phyloP scores from a whole-genome alignment of 2,329 filamentous ascomycete genomes.

The Plectosphaerella cucumerina region DNA sequence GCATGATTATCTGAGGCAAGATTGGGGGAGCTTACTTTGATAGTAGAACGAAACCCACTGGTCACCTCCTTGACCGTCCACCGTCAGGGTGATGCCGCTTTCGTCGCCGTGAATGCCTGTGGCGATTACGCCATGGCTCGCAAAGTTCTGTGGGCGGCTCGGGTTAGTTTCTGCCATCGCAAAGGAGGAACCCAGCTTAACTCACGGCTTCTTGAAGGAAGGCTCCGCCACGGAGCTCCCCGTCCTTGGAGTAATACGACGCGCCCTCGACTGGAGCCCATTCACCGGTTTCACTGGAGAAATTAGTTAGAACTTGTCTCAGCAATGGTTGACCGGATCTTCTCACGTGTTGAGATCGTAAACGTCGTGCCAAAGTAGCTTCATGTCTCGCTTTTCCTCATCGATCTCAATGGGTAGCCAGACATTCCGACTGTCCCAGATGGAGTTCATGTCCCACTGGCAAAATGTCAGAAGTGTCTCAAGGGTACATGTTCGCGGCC shows the following conservation, averaged over 20 bases:
- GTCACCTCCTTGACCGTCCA: conserved; percentile 39
- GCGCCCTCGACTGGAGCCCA: conserved; percentile 39
- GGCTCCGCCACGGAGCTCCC: conserved; percentile 34
- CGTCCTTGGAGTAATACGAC: conserved; percentile 38
- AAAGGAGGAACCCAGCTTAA: not conserved
- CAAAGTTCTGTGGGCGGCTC: conserved; percentile 30
- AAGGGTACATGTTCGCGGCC: not conserved
- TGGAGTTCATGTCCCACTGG: conserved; percentile 41
- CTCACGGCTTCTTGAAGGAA: conserved; percentile 43
- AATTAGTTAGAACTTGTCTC: too few species aligned
- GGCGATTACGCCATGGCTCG: conserved; percentile 35
- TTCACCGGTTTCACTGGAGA: conserved; percentile 37
- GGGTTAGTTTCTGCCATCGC: conserved; percentile 11
- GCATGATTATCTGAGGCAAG: not conserved
- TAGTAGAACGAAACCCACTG: conserved; percentile 54
- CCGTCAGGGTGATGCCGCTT: conserved; percentile 43
- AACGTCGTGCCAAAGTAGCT: conserved; percentile 46
- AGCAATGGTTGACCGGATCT: too few species aligned
- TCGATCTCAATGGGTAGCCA: conserved; percentile 50
- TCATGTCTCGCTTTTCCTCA: conserved; percentile 40
- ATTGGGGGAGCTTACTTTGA: conserved; percentile 27
- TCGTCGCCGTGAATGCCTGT: conserved; percentile 48
- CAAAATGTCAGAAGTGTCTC: not conserved
- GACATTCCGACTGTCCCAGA: conserved; percentile 51
- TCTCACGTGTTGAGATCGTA: conserved; percentile 46